Percentiles rank a stretch among this genome's conserved stretches.
Conservation (phyloP, 2,329 filamentous ascomycete species). For the Nothophoma quercina region DNA sequence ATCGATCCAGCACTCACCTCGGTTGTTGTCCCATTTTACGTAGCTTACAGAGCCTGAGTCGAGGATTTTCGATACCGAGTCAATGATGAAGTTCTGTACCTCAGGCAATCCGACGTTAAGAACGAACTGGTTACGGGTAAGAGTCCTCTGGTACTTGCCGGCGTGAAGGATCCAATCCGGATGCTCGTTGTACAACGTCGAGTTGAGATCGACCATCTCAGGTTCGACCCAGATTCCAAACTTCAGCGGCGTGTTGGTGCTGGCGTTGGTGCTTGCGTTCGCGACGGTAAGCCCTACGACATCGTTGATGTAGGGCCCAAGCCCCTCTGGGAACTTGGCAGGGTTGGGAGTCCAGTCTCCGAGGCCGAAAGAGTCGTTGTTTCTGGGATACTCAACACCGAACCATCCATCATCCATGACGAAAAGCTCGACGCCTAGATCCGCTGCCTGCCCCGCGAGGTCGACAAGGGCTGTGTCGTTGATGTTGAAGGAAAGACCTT, state of each 20-base stretch:
- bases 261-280: conserved; percentile 37
- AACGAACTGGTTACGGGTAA: conserved; percentile 66
- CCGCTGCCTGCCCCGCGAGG: conserved; percentile 64
- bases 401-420: conserved; percentile 73
- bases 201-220: conserved; percentile 72
- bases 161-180: conserved; percentile 71
- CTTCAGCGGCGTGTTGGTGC: conserved; percentile 57
- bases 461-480: conserved; percentile 64
- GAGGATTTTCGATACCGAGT: conserved; percentile 62
- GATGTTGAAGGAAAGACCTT: conserved; percentile 66
- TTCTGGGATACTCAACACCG: conserved; percentile 66
- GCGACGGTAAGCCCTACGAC: conserved; percentile 60
- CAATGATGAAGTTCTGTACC: conserved; percentile 70
- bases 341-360: conserved; percentile 71
- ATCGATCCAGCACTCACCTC: conserved; percentile 47
- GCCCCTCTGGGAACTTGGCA: conserved; percentile 65
- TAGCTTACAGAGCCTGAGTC: conserved; percentile 64
- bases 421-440: conserved; percentile 68
- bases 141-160: conserved; percentile 63
- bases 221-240: conserved; percentile 74
- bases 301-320: conserved; percentile 60
- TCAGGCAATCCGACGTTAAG: conserved; percentile 67
- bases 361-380: conserved; percentile 64
- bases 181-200: conserved; percentile 66
- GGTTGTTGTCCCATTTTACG: conserved; percentile 74